Conservation (phyloP, 148 eudicot genomes). For the Amaranthus hypochondriacus region DNA sequence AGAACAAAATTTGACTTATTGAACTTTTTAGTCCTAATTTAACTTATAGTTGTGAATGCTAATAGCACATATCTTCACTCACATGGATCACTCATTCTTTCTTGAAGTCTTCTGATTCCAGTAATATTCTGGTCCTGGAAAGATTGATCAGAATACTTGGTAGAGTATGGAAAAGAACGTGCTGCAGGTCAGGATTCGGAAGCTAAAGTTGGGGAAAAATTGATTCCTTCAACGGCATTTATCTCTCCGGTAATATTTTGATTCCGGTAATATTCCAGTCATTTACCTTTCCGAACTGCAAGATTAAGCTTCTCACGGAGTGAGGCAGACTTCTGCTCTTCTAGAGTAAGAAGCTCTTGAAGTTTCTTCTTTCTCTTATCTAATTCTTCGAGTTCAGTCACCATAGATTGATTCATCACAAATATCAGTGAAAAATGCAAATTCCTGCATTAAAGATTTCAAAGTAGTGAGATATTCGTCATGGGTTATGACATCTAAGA, state of each 20-base stretch:
- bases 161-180: no score
- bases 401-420: constrained; percentile 52
- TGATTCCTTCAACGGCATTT: constrained; percentile 30
- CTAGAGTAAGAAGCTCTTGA: constrained; percentile 65
- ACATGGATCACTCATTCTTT: no score
- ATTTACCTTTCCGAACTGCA: constrained; percentile 92
- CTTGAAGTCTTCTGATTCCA: no score
- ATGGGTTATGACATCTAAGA: not conserved
- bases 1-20: no score
- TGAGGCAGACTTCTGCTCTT: constrained; percentile 84
- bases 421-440: not conserved
- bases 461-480: not conserved
- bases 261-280: constrained; percentile 78
- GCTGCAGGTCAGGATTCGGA: constrained; percentile 57
- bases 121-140: no score
- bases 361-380: constrained; percentile 41
- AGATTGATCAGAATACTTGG: no score
- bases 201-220: no score
- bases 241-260: constrained; percentile 65
- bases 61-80: no score
- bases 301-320: constrained; percentile 86
- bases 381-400: constrained; percentile 42
- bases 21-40: no score
- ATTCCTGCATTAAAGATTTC: no score
- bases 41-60: no score